Evolutionary conservation across 495 filamentous ascomycete species (phyloP), one percentile per base, ranked within the genome.

Genomic region (Hypoxylon lienhwacheense): DNA sequence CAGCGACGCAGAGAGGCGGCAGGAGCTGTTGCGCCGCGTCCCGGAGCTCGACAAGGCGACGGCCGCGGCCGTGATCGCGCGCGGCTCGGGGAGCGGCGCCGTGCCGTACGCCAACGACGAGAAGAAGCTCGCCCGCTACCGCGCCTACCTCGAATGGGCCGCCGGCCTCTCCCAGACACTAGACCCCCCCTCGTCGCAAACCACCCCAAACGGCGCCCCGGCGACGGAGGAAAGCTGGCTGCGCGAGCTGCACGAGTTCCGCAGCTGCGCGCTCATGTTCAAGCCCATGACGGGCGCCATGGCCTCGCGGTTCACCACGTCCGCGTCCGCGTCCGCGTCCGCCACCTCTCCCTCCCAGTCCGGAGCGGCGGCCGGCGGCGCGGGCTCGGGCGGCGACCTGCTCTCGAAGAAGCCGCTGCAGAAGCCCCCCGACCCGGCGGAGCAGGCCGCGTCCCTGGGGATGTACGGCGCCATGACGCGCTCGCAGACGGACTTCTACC

Each of bases 381-480:
- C 53, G 1, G 59, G 64, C 0, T 41, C 51, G 15, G 55, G 67
- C 0, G 73, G 75, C 0, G 63, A 76, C 1, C 64, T 85, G 7
- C 63, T 92, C 0, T 73, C 70, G 15, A 78, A 71, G 24, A 83
- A 85, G 22, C 83, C 85, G 0, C 65, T 74, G 7, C 75, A 78
- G 28, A 95, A 88, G 59, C 76, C 80, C 1, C 77, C 85, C 47
- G 86, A 93, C 53, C 89, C 92, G 0, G 89, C 89, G 2, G 88
- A 90, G 52, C 83, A 88, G 56, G 93, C 93, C 4, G 93, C 93
- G n/a, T 86, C 80, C 53, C 66, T 96, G 59, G 90, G 90, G 19
- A 95, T 97, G 90, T 97, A 89, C 69, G 93, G 93, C 0, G 78
- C 83, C 1, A 78, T 97, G 82, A 98, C 93, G 2, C 75, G 93